Evolutionary conservation across 257 asterid species (phyloP).

Genomic region (Plectranthus barbatus): DNA sequence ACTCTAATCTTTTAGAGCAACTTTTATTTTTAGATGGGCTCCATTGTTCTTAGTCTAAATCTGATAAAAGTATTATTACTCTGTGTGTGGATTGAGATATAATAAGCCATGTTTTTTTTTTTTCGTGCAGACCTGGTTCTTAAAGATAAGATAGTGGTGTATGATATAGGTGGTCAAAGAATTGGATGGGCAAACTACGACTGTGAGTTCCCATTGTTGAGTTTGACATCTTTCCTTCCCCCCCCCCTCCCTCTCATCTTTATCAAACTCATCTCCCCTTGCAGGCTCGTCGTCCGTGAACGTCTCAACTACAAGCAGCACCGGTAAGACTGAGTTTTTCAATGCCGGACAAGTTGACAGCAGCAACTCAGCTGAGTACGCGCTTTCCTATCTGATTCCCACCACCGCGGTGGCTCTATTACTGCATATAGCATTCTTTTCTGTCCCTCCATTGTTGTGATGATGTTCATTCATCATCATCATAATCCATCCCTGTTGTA

Average conservation of each 20-base stretch:
- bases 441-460: neutral
- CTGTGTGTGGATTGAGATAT: neutral
- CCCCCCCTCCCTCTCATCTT: neutral
- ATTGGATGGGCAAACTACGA: conserved; percentile 89
- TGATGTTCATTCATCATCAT: no score
- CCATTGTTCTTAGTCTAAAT: neutral
- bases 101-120: no score
- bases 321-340: conserved; percentile 64
- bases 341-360: conserved; percentile 53
- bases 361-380: conserved; percentile 17
- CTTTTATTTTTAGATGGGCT: neutral
- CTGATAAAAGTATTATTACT: no score
- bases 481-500: no score
- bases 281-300: conserved; percentile 68
- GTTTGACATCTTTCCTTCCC: neutral
- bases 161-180: conserved; percentile 72
- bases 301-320: conserved; percentile 54
- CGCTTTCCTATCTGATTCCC: conserved; percentile 18
- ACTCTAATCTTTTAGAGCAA: neutral
- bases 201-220: conserved; percentile 45
- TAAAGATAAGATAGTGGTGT: conserved; percentile 84
- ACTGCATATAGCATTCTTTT: conserved; percentile 32
- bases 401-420: conserved; percentile 23
- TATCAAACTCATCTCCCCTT: neutral
- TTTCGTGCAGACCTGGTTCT: conserved; percentile 62